Base-by-base conservation (phyloP, 768 basidiomycete genomes). In the Gelatoporia subvermispora region DNA sequence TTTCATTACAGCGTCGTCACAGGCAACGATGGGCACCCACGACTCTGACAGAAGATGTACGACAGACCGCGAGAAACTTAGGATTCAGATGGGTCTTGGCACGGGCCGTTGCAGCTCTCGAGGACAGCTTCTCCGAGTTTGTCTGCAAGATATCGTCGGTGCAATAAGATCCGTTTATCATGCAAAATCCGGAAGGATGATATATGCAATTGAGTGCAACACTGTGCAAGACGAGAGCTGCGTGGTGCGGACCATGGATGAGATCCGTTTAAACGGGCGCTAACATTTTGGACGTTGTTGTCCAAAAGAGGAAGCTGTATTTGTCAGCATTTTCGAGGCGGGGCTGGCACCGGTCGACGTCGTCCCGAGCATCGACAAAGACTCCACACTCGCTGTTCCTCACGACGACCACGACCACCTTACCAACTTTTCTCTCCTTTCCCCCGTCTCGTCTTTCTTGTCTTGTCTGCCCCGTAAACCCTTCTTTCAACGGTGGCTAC, bases 361-460 rank as follows among this genome's bases (percentile, higher is more conserved):
- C 59, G 56, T 59, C 55, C 48, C 55, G 41, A 35, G 53, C 56
- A 52, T 49, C 54, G 57, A 55, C 60, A 53, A 55, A 57, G 49
- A 56, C 55, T 54, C 50, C 50, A 52, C 52, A 45, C 54, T 59
- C 62, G 48, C 56, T 55, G 60, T 58, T 49, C 48, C 45, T 49
- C 47, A 59, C 62, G 53, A 57, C 58, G 54, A 53, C 57, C 47
- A 58, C 61, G 52, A 54, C 51, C 49, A 46, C 44, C 39, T 47
- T 37, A 46, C 49, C 50, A 18, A 35, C 48, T 42, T 49, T 41
- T 46, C 44, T 42, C 24, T 38, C 45, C 28, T 36, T 31, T 31
- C 28, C 28, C 28, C 28, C 21, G 9, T 41, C 17, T 42, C 39
- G 22, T 35, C 39, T 39, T 43, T 48, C 35, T n/a, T 5, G 28